These are phyloP conservation scores for Phytomonas francai DNA, from an alignment of 208 protist genomes.

Conservation along the genomic window DNA sequence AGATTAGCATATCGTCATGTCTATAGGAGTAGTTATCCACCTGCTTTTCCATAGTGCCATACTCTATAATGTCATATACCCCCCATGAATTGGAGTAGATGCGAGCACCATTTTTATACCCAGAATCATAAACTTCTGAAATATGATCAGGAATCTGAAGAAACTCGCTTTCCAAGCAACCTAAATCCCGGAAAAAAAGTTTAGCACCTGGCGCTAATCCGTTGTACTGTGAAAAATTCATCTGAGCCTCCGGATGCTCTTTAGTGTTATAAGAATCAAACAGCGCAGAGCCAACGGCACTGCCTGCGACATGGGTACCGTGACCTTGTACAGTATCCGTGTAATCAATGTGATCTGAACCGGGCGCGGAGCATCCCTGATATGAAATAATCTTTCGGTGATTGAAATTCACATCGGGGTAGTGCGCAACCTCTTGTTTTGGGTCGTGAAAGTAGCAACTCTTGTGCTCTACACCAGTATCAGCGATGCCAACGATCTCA, in stretches of 20 bases:
- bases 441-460: constrained; percentile 86
- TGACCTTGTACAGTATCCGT: constrained; percentile 48
- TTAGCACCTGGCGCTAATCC: constrained; percentile 78
- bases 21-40: constrained; percentile 55
- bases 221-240: constrained; percentile 26
- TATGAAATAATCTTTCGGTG: constrained; percentile 87
- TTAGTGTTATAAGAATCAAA: constrained; percentile 2
- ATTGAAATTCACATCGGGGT: constrained; percentile 45
- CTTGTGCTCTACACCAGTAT: constrained; percentile 77
- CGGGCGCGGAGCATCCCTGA: constrained; percentile 18
- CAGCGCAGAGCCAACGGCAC: constrained; percentile 32
- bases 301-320: constrained; percentile 83
- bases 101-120: constrained; percentile 52
- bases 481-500: constrained; percentile 79
- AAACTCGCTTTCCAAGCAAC: neutral
- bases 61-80: constrained; percentile 21
- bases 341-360: neutral
- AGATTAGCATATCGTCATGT: constrained; percentile 53
- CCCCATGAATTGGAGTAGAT: constrained; percentile 90
- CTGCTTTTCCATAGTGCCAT: constrained; percentile 51
- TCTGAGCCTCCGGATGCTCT: neutral
- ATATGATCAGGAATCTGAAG: constrained; percentile 6
- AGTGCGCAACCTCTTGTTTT: constrained; percentile 37
- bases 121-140: constrained; percentile 40
- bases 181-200: constrained; percentile 69